phyloP scores from a whole-genome alignment of 345 rosid species.

The Turnera subulata region DNA sequence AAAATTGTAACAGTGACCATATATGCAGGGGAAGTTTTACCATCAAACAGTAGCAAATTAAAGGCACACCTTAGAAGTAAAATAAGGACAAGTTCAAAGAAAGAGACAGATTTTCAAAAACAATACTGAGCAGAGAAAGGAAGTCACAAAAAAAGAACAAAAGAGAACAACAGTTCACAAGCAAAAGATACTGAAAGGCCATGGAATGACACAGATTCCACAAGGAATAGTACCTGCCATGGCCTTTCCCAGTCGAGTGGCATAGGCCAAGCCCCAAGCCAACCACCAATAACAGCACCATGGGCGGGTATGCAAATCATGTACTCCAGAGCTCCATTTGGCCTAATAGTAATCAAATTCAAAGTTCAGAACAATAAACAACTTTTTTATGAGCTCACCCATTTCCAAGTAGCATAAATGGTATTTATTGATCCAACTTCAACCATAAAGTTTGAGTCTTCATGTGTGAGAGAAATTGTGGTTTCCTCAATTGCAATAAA shows the following conservation, averaged over 20 bases:
- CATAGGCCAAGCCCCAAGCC: slow-evolving; percentile 99
- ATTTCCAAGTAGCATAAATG: too few relatives aligned
- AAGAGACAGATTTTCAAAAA: too few relatives aligned
- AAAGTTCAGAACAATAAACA: slow-evolving; percentile 12
- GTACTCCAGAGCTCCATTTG: slow-evolving; percentile 48
- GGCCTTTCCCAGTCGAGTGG: slow-evolving; percentile 99
- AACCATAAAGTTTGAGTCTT: neutral
- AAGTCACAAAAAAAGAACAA: too few relatives aligned
- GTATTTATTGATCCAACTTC: neutral
- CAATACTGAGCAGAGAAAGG: too few relatives aligned
- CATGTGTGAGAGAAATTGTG: too few relatives aligned
- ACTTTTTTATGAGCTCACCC: too few relatives aligned
- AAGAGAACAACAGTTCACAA: too few relatives aligned
- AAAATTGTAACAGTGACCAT: too few relatives aligned
- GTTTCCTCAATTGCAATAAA: neutral
- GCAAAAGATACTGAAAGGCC: too few relatives aligned
- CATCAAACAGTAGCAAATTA: too few relatives aligned
- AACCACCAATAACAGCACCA: slow-evolving; percentile 79
- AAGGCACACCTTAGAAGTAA: too few relatives aligned
- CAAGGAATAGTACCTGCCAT: slow-evolving; percentile 68
- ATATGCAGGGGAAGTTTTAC: neutral
- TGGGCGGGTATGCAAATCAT: slow-evolving; percentile 74
- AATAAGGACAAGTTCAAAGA: too few relatives aligned
- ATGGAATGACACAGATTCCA: neutral
- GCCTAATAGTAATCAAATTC: slow-evolving; percentile 34